Percentiles rank a stretch among this genome's conserved stretches.
Conservation (phyloP, 2,329 filamentous ascomycete genomes). For the Lecanicillium sp. region DNA sequence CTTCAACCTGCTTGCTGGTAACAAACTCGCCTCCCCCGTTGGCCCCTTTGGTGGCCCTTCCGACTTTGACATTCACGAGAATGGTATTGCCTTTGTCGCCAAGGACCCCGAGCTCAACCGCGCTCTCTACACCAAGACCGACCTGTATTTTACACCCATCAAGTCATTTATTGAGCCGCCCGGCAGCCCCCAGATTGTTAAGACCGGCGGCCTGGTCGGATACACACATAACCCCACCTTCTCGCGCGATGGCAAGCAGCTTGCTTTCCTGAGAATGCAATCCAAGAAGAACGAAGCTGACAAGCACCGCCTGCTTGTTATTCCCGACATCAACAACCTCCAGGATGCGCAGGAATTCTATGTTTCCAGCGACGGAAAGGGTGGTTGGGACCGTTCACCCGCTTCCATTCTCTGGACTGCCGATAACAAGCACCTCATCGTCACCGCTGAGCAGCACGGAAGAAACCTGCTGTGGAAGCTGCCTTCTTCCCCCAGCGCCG, state of each 20-base stretch:
- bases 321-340: constrained; percentile 54
- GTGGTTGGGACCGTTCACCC: constrained; percentile 54
- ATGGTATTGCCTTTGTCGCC: constrained; percentile 66
- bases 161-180: constrained; percentile 53
- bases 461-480: constrained; percentile 56
- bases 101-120: constrained; percentile 67
- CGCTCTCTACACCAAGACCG: constrained; percentile 72
- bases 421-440: constrained; percentile 58
- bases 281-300: constrained; percentile 75
- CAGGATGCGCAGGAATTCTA: constrained; percentile 57
- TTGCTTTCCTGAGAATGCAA: constrained; percentile 77
- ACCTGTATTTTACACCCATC: constrained; percentile 69
- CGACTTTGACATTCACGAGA: constrained; percentile 69
- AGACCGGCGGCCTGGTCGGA: constrained; percentile 54
- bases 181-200: constrained; percentile 42
- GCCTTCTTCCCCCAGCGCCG: constrained; percentile 46
- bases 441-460: constrained; percentile 68
- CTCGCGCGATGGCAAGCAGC: constrained; percentile 62
- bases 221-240: constrained; percentile 65
- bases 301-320: constrained; percentile 56
- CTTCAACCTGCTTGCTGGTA: constrained; percentile 58
- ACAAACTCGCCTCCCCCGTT: constrained; percentile 59
- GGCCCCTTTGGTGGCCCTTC: constrained; percentile 71
- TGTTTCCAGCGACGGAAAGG: constrained; percentile 54
- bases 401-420: constrained; percentile 52